phyloP scores from a whole-genome alignment of 2,329 filamentous ascomycete genomes.

The Pseudogymnoascus sp. region DNA sequence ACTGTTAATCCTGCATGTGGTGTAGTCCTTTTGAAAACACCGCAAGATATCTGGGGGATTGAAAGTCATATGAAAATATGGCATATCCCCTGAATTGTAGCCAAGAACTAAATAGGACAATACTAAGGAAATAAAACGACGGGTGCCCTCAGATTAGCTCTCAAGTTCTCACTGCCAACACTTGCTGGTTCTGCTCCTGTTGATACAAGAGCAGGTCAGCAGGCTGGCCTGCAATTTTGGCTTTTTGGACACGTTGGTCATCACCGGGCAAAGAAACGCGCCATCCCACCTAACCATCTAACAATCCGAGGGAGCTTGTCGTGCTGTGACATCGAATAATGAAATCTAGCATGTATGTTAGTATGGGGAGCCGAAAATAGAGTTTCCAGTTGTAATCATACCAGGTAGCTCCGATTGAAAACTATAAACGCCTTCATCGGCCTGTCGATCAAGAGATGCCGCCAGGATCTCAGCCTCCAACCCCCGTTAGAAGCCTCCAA shows the following conservation, averaged over 20 bases:
- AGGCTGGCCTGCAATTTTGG: conserved; percentile 32
- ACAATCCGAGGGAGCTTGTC: neutral
- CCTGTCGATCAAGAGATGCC: neutral
- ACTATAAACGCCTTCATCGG: conserved; percentile 21
- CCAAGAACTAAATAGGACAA: neutral
- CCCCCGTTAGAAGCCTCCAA: conserved; percentile 15
- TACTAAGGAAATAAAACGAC: neutral
- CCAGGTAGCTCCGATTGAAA: conserved; percentile 31
- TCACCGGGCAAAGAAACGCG: conserved; percentile 25
- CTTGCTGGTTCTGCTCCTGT: conserved; percentile 19
- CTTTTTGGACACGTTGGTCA: conserved; percentile 31
- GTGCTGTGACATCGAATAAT: neutral
- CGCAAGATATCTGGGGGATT: neutral
- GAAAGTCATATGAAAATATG: neutral
- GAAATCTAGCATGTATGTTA: neutral
- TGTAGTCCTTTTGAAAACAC: neutral
- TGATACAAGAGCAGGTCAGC: conserved; percentile 15
- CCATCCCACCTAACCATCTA: conserved; percentile 13
- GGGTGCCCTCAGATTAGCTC: conserved; percentile 31
- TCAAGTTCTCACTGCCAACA: conserved; percentile 32
- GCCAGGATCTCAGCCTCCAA: conserved; percentile 12
- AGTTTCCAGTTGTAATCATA: conserved; percentile 15
- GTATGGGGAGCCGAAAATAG: neutral
- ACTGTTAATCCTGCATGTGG: neutral
- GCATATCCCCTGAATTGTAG: neutral